These are phyloP conservation scores for Fusarium subtropicale DNA, from an alignment of 2,329 filamentous ascomycete genomes.

Conservation along the genomic window DNA sequence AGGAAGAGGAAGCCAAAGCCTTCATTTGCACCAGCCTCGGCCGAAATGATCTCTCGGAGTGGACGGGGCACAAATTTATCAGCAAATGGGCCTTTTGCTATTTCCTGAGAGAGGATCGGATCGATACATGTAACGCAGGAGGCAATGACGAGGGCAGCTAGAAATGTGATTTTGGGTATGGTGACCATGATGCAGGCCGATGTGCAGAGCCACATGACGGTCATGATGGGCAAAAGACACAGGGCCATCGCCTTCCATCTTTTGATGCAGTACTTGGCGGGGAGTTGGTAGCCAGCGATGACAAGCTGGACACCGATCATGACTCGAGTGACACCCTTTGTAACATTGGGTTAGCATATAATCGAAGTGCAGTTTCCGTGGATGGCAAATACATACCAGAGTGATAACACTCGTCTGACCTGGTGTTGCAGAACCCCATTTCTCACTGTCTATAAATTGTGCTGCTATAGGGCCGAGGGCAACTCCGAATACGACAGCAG, in stretches of 20 bases:
- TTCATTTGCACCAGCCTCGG: slow-evolving; percentile 71
- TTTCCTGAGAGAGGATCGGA: slow-evolving; percentile 4
- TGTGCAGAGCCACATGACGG: slow-evolving; percentile 70
- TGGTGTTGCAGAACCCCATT: slow-evolving; percentile 41
- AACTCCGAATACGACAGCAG: slow-evolving; percentile 65
- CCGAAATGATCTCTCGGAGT: slow-evolving; percentile 71
- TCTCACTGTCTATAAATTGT: slow-evolving; percentile 61
- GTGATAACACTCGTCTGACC: slow-evolving; percentile 55
- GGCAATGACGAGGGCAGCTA: slow-evolving; percentile 67
- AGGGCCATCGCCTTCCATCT: slow-evolving; percentile 66
- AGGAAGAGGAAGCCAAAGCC: slow-evolving; percentile 72
- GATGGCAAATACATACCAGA: slow-evolving; percentile 45
- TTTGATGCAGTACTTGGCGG: slow-evolving; percentile 63
- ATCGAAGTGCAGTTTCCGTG: fast-evolving
- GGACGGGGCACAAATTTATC: slow-evolving; percentile 69
- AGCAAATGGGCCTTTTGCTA: slow-evolving; percentile 56
- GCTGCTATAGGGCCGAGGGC: slow-evolving; percentile 65
- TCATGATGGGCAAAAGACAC: slow-evolving; percentile 69
- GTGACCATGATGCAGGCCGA: slow-evolving; percentile 65
- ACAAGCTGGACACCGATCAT: slow-evolving; percentile 72
- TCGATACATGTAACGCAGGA: slow-evolving; percentile 71
- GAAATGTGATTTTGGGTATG: slow-evolving; percentile 66
- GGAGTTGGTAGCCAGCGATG: slow-evolving; percentile 71
- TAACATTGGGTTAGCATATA: not conserved
- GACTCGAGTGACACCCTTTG: slow-evolving; percentile 62